Evolutionary conservation across 345 rosid species (phyloP).

Genomic region (Lepidium aucheri): DNA sequence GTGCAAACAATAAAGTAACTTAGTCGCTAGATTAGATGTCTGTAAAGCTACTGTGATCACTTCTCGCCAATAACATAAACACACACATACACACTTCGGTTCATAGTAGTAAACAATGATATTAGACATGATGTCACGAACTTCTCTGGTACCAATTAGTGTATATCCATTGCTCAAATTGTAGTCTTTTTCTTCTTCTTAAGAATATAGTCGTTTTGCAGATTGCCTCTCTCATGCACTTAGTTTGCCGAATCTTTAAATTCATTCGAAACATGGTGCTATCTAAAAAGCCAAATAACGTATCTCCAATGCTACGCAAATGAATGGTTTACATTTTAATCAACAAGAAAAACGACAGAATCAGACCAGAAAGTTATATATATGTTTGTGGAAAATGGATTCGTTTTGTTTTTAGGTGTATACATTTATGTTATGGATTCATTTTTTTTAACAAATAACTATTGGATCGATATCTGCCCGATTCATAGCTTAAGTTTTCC

Average conservation of each 20-base stretch:
- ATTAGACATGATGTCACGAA: conserved; percentile 1
- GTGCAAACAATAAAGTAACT: too few relatives aligned
- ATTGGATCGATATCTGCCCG: too few relatives aligned
- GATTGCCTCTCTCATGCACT: background rate
- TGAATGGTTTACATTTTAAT: conserved; percentile 7
- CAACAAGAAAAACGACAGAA: background rate
- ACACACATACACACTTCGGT: too few relatives aligned
- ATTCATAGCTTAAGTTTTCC: too few relatives aligned
- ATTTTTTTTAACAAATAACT: conserved; percentile 13
- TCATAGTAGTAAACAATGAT: background rate
- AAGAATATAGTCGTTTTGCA: background rate
- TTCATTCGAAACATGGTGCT: conserved; percentile 5
- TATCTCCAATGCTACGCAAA: background rate
- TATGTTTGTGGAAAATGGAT: background rate
- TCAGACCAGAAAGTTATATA: background rate
- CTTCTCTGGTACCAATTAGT: background rate
- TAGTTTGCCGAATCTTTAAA: background rate
- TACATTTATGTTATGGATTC: conserved; percentile 4
- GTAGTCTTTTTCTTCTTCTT: background rate
- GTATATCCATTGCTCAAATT: background rate
- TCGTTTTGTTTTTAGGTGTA: conserved; percentile 9
- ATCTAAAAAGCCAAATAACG: background rate
- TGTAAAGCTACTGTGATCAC: too few relatives aligned
- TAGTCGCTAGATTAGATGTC: too few relatives aligned
- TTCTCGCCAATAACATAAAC: too few relatives aligned